Conservation (phyloP, 2,329 filamentous ascomycete species). For the Xylaria multiplex region DNA sequence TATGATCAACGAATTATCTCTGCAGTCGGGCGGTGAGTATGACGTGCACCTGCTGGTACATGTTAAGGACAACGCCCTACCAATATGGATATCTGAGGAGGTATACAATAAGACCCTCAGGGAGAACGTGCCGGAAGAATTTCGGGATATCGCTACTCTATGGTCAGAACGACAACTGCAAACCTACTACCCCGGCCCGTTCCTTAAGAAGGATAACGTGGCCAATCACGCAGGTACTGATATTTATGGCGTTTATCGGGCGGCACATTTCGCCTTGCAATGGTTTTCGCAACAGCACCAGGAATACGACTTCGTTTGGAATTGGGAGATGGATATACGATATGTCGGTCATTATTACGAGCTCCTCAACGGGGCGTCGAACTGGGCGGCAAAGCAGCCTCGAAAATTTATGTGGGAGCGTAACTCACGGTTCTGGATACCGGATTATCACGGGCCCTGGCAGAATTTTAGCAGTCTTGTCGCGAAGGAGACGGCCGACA, state of each 20-base stretch:
- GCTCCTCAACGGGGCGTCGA: slow-evolving; percentile 63
- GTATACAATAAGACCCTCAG: slow-evolving; percentile 63
- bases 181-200: slow-evolving; percentile 68
- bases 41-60: slow-evolving; percentile 63
- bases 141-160: slow-evolving; percentile 72
- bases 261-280: slow-evolving; percentile 56
- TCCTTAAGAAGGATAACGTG: slow-evolving; percentile 64
- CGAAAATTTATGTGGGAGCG: slow-evolving; percentile 71
- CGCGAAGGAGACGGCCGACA: slow-evolving; percentile 58
- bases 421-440: slow-evolving; percentile 70
- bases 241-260: slow-evolving; percentile 64
- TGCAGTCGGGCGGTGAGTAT: slow-evolving; percentile 74
- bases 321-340: slow-evolving; percentile 60
- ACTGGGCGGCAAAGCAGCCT: slow-evolving; percentile 67
- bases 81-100: slow-evolving; percentile 47
- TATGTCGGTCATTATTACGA: slow-evolving; percentile 62
- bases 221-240: slow-evolving; percentile 54
- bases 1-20: slow-evolving; percentile 70
- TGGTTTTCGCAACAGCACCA: slow-evolving; percentile 58
- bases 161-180: slow-evolving; percentile 76
- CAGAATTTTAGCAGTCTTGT: slow-evolving; percentile 66
- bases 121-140: slow-evolving; percentile 69
- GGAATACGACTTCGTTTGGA: slow-evolving; percentile 60
- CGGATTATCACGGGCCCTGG: slow-evolving; percentile 64
- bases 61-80: slow-evolving; percentile 57